Evolutionary conservation across 179 eudicot species (phyloP).

Genomic region (Beta macrorhiza): DNA sequence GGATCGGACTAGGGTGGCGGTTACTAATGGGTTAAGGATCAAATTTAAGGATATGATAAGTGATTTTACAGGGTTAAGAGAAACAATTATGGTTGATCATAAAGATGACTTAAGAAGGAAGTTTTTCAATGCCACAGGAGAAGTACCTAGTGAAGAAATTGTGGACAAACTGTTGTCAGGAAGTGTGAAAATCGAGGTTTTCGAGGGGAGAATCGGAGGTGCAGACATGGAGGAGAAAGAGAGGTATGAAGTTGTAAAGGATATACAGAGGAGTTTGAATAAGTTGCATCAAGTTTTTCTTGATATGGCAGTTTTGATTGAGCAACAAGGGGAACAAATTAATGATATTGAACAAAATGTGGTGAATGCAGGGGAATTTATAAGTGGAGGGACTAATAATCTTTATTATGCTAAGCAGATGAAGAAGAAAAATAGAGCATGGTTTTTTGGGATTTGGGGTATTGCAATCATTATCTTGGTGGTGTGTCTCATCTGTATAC

Average conservation of each 20-base stretch:
- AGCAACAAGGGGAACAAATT: conserved; percentile 55
- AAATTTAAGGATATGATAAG: conserved; percentile 50
- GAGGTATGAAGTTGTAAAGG: conserved; percentile 59
- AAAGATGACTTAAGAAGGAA: conserved; percentile 50
- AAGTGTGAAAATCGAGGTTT: conserved; percentile 36
- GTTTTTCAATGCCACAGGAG: conserved; percentile 50
- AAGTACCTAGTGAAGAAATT: conserved; percentile 46
- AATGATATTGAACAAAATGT: conserved; percentile 71
- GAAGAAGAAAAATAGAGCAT: conserved; percentile 46
- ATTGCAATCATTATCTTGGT: conserved; percentile 48
- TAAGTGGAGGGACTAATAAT: conserved; percentile 62
- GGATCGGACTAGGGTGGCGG: conserved; percentile 50
- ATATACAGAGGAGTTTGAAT: conserved; percentile 58
- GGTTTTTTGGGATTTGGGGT: conserved; percentile 51
- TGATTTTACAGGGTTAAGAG: conserved; percentile 55
- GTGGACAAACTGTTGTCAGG: conserved; percentile 47
- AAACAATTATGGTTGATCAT: conserved; percentile 47
- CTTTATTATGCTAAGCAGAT: conserved; percentile 57
- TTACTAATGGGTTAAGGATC: conserved; percentile 54
- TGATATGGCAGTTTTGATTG: conserved; percentile 71
- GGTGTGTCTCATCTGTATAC: conserved; percentile 43
- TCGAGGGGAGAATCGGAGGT: conserved; percentile 34
- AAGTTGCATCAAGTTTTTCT: conserved; percentile 71
- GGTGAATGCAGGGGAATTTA: conserved; percentile 47
- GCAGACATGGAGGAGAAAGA: conserved; percentile 41